These are phyloP conservation scores for Cercospora sp. DNA, from an alignment of 2,329 filamentous ascomycete species.

Conservation along the genomic window DNA sequence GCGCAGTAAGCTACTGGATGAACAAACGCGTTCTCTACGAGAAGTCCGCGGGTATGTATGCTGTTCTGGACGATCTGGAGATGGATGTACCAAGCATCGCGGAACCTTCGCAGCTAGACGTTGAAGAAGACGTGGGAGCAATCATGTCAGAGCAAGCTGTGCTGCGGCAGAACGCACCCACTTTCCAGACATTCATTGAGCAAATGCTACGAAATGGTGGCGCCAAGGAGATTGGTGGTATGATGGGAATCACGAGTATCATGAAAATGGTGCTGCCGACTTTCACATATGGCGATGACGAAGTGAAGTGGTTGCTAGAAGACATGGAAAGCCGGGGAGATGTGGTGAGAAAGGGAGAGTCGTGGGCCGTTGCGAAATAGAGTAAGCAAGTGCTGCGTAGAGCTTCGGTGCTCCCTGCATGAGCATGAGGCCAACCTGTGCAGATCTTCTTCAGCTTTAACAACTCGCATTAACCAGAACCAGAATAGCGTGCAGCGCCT, in stretches of 20 bases:
- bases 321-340: slow-evolving; percentile 73
- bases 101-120: slow-evolving; percentile 39
- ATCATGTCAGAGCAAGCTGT: slow-evolving; percentile 57
- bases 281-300: slow-evolving; percentile 86
- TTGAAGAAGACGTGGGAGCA: slow-evolving; percentile 48
- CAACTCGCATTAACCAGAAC: background rate
- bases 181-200: slow-evolving; percentile 90
- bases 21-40: slow-evolving; percentile 65
- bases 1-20: slow-evolving; percentile 72
- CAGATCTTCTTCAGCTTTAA: background rate
- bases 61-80: slow-evolving; percentile 66
- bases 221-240: slow-evolving; percentile 56
- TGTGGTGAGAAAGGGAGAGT: slow-evolving; percentile 50
- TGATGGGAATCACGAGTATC: slow-evolving; percentile 92
- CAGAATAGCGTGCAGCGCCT: background rate
- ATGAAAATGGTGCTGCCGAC: slow-evolving; percentile 87
- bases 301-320: slow-evolving; percentile 75
- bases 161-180: slow-evolving; percentile 65
- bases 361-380: slow-evolving; percentile 31
- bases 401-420: background rate
- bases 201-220: slow-evolving; percentile 90
- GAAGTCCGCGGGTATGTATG: slow-evolving; percentile 54
- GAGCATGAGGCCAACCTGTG: background rate
- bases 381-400: background rate
- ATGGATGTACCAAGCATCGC: slow-evolving; percentile 31